Conservation (phyloP, 75 land plant genomes). For the Cupressus sempervirens region DNA sequence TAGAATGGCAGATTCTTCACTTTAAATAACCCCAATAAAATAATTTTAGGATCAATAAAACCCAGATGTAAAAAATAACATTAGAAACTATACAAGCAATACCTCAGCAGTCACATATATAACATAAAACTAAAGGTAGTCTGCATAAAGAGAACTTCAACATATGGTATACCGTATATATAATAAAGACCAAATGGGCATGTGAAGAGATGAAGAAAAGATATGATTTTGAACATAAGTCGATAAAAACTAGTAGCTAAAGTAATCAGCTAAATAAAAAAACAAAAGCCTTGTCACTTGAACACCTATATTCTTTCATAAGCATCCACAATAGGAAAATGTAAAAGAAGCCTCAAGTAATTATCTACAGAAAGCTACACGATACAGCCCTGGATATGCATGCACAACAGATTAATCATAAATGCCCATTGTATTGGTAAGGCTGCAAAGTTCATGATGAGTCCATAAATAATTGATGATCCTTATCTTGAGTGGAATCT, state of each 20-base stretch:
- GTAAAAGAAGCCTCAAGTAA: background rate
- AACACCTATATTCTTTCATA: background rate
- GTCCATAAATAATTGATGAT: background rate
- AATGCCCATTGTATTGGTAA: background rate
- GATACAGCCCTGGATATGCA: background rate
- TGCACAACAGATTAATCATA: background rate
- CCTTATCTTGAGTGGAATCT: no score
- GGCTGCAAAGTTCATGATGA: background rate
- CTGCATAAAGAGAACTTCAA: background rate
- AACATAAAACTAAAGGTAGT: background rate
- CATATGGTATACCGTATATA: background rate
- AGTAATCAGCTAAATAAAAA: background rate
- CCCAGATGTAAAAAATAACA: background rate
- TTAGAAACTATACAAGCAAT: background rate
- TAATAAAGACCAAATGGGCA: background rate
- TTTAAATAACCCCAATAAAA: background rate
- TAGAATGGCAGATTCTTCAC: background rate
- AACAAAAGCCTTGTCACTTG: background rate
- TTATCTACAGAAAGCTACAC: background rate
- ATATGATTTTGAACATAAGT: background rate
- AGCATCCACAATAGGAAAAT: background rate
- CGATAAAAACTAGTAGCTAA: background rate
- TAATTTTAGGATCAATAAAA: conserved; percentile 1
- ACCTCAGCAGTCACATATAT: background rate
- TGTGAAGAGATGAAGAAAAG: background rate